Base-by-base conservation (phyloP, 345 rosid genomes). In the Gossypium sturtianum region DNA sequence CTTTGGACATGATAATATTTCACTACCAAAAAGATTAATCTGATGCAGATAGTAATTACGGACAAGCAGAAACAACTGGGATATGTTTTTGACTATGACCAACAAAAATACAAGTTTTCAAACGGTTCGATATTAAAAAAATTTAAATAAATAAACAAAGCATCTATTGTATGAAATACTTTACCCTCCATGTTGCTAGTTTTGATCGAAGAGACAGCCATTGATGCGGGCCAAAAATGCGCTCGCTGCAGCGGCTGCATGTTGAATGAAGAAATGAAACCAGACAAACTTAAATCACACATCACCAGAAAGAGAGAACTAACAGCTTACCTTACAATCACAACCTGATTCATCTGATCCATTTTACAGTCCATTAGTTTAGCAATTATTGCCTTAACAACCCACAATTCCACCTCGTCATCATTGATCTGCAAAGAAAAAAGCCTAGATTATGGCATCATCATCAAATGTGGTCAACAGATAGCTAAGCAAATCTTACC, bases 341-440 rank as follows among this genome's bases (percentile, higher is more conserved):
- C 85, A 75, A 82, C 87, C 84, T 89, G 84, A 84, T 92, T 94
- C 97, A 92, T 86, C 85, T 94, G 97, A 81, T 94, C 95, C 88
- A 94, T 92, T 82, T 89, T 90, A 80, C 97, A 89, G 59, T 86
- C 91, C 44, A 91, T 73, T 80, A 94, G 77, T 81, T 94, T 91
- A 0, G 94, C 89, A 43, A 91, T 86, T 80, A 87, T 87, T 53
- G 98, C 97, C 86, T 86, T 94, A 4, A 92, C 97, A 68, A 94
- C 87, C 98, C 98, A 92, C 49, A 78, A 23, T 78, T 94, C 98
- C 66, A 92, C 91, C 79, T 91, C 97, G 77, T 89, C 89, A 20
- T 91, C 91, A 60, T 80, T 81, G 76, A 92, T 83, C 98, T 94
- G 84, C 64, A 75, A 68, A 13, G 22, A 76, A 15, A 80, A 58